Evolutionary conservation across 1,284 basidiomycete species (phyloP).

Genomic region (Cryptococcus wingfieldii): DNA sequence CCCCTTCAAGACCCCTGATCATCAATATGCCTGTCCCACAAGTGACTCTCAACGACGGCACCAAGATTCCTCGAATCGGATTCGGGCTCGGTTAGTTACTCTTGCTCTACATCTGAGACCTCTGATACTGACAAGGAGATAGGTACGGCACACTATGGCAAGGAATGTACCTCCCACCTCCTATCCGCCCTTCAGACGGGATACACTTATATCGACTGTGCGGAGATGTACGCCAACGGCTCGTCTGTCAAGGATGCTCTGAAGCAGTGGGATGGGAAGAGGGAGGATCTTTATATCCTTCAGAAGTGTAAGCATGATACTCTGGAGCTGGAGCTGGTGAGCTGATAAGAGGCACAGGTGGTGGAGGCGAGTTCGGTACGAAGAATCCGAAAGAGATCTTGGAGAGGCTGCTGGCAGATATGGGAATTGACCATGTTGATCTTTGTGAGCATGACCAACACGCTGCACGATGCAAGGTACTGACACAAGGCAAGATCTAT

Average conservation of each 20-base stretch:
- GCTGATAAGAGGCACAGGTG: background rate
- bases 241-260: constrained; percentile 55
- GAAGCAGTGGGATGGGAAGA: constrained; percentile 51
- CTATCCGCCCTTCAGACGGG: constrained; percentile 33
- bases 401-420: constrained; percentile 37
- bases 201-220: constrained; percentile 36
- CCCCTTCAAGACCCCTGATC: no score
- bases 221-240: constrained; percentile 51
- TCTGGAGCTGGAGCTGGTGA: background rate
- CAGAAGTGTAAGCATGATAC: constrained; percentile 47
- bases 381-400: constrained; percentile 37
- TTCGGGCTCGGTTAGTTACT: constrained; percentile 34
- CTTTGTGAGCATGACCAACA: constrained; percentile 31
- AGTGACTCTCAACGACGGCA: constrained; percentile 36
- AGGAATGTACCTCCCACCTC: constrained; percentile 28
- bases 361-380: constrained; percentile 1
- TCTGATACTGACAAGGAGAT: background rate
- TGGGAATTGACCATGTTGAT: constrained; percentile 60
- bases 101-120: background rate
- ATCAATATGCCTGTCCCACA: constrained; percentile 6
- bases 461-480: no score
- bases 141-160: constrained; percentile 37
- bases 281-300: constrained; percentile 56
- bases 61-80: constrained; percentile 30
- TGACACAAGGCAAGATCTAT: constrained; percentile 53